Evolutionary conservation across 2,329 filamentous ascomycete genomes (phyloP).

Genomic region (Sporothrix pseudoabietina): DNA sequence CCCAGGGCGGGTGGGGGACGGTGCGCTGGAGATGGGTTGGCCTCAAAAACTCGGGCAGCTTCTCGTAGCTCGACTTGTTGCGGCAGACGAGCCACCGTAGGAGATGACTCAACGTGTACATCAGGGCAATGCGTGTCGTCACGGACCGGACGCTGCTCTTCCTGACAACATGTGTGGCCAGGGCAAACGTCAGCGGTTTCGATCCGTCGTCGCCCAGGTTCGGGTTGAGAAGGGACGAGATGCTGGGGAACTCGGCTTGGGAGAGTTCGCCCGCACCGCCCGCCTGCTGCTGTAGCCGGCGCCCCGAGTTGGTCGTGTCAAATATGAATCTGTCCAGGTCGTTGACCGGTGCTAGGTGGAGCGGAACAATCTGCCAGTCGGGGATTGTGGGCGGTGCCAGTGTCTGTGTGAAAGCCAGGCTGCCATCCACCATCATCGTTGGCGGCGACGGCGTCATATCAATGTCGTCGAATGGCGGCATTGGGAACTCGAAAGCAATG

Average conservation of each 20-base stretch:
- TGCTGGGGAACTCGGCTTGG: conserved; percentile 36
- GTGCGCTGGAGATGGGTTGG: conserved; percentile 37
- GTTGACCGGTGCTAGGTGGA: conserved; percentile 26
- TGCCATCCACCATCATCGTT: not conserved
- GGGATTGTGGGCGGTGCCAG: not conserved
- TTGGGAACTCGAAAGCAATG: conserved; percentile 24
- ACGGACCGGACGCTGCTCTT: conserved; percentile 24
- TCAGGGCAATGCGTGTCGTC: conserved; percentile 34
- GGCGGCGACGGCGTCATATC: not conserved
- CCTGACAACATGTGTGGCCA: conserved; percentile 27
- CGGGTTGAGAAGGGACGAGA: conserved; percentile 37
- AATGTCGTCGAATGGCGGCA: conserved; percentile 5
- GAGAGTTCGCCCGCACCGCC: conserved; percentile 26
- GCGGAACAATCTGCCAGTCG: conserved; percentile 26
- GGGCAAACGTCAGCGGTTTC: conserved; percentile 21
- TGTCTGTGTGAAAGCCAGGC: not conserved
- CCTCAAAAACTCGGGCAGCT: conserved; percentile 36
- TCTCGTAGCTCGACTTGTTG: conserved; percentile 36
- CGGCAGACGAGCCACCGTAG: conserved; percentile 37
- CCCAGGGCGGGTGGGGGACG: conserved; percentile 38
- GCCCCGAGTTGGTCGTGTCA: conserved; percentile 25
- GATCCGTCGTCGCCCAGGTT: conserved; percentile 26
- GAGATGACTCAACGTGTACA: conserved; percentile 33
- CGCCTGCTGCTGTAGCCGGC: conserved; percentile 8
- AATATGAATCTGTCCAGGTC: conserved; percentile 28